Evolutionary conservation across 306 rosid species (phyloP), one percentile per base, ranked within the genome.

Genomic region (Lotus japonicus): DNA sequence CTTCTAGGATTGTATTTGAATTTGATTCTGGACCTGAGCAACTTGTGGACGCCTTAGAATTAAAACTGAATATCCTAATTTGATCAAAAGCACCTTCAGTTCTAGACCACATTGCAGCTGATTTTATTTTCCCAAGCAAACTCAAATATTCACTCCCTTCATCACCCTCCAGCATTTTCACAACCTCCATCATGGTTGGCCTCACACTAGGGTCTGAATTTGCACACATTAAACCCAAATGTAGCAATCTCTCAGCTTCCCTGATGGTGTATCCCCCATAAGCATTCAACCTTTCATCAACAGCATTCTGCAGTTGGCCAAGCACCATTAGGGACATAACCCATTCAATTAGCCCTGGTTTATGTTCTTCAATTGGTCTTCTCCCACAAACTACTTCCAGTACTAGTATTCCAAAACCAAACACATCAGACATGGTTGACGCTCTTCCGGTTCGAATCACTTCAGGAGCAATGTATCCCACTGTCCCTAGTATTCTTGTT

Each of bases 391-490:
- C 64, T 57, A 84, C 84, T 72, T 89, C 96, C 48, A 89, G 44
- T 10, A 79, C 72, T 74, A 86, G 46, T 50, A 89, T 70, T 33
- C 96, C 92, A 48, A 83, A 86, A 50, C 88, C 88, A 66, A 81
- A 84, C 44, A 86, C 86, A 45, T 89, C 87, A 4, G 87, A 72
- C 58, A 70, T 61, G 2, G 78, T 57, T 3, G 89, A 81, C 5
- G 74, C 71, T 56, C 46, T 77, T 21, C 96, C 90, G 0, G 79
- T 79, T 61, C 50, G 28, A 46, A 89, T 69, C 52, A 89, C 87
- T 60, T 89, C 81, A 0, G 90, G 96, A 1, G 89, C 91, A 68
- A 89, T 66, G 68, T 85, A 89, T 39, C 92, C 91, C 8, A 82
- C 42, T 0, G 90, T 89, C 38, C 92, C 96, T 50, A 87, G 46